Evolutionary conservation across 345 rosid species (phyloP).

Genomic region (Arabidopsis suecica): DNA sequence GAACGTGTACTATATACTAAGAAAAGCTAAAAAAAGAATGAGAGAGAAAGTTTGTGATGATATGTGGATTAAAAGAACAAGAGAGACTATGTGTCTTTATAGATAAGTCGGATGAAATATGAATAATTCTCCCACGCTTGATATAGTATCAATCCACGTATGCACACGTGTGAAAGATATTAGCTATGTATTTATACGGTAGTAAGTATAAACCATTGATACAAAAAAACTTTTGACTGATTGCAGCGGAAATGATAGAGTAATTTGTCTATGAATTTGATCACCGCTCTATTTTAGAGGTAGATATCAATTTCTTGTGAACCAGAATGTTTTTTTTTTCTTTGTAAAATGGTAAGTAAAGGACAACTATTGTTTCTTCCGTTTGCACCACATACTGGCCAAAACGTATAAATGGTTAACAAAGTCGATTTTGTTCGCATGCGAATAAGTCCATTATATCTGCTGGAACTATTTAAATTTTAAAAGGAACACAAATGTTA

Average conservation of each 20-base stretch:
- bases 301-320: neutral
- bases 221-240: neutral
- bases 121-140: conserved; percentile 41
- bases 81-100: conserved; percentile 14
- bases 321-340: neutral
- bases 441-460: neutral
- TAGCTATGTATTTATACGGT: neutral
- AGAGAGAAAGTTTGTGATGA: neutral
- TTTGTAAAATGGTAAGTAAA: neutral
- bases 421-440: neutral
- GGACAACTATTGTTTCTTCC: neutral
- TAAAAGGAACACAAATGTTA: neutral
- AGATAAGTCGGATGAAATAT: conserved; percentile 18
- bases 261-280: neutral
- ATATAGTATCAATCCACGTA: conserved; percentile 20
- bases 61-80: conserved; percentile 4
- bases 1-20: conserved; percentile 7
- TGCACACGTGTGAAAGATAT: conserved; percentile 38
- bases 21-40: neutral
- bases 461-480: neutral
- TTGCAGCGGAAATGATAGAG: neutral
- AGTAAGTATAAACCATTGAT: neutral
- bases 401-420: neutral
- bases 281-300: neutral
- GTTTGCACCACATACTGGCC: neutral